Evolutionary conservation across 2,329 filamentous ascomycete genomes (phyloP).

Genomic region (Fusarium anguioides): DNA sequence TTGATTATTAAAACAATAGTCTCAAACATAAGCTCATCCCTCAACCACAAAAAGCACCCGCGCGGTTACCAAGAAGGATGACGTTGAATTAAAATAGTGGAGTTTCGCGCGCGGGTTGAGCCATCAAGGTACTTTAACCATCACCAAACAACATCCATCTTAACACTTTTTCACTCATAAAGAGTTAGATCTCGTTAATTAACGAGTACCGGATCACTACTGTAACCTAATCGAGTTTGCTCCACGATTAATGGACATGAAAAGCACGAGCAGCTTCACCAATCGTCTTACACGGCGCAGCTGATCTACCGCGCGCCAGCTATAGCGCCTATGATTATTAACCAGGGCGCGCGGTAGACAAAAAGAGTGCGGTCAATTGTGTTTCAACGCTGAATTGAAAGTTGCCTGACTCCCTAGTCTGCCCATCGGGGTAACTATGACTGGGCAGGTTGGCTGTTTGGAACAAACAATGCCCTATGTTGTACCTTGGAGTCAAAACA

Average conservation of each 20-base stretch:
- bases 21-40: background rate
- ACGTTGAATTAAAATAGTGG: background rate
- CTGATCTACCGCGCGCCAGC: slow-evolving; percentile 10
- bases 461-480: no score
- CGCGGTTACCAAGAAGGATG: slow-evolving; percentile 3
- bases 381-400: no score
- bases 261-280: background rate
- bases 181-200: background rate
- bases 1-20: no score
- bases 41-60: background rate
- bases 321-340: background rate
- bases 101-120: slow-evolving; percentile 1
- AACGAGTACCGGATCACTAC: background rate
- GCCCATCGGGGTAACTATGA: no score
- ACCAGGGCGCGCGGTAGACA: background rate
- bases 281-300: slow-evolving; percentile 1
- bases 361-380: background rate
- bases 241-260: background rate
- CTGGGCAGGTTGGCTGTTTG: no score
- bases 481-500: no score
- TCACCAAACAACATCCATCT: background rate
- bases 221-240: background rate
- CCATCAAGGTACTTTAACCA: slow-evolving; percentile 1
- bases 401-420: no score
- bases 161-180: background rate